A percentile compares a stretch with the other conserved stretches of the same genome.
phyloP scores from a whole-genome alignment of 148 eudicot species.

The Camellia lanceoleosa region DNA sequence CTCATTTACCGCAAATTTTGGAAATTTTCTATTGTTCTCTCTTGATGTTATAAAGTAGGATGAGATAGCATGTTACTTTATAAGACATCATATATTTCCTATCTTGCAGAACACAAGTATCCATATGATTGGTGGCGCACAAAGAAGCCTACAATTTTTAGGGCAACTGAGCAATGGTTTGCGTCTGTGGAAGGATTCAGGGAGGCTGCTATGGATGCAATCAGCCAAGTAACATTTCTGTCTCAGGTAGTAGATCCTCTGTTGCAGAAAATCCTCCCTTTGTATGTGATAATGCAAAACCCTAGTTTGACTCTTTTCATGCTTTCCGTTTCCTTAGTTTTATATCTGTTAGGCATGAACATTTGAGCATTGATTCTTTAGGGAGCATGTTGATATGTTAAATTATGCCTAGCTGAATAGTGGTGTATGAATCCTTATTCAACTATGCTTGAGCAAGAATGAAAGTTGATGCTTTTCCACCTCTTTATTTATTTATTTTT shows the following conservation, averaged over 20 bases:
- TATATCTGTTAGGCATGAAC: neutral
- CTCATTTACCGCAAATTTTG: neutral
- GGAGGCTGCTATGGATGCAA: constrained; percentile 75
- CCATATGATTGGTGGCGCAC: constrained; percentile 97
- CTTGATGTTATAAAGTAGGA: constrained; percentile 1
- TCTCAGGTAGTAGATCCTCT: too few relatives aligned
- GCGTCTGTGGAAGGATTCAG: constrained; percentile 98
- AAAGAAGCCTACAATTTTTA: constrained; percentile 92
- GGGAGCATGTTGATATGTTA: neutral
- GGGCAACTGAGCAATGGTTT: constrained; percentile 99
- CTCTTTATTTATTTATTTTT: neutral
- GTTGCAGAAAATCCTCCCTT: neutral
- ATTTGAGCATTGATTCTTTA: neutral
- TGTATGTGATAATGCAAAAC: neutral
- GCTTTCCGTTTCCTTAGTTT: neutral
- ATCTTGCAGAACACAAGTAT: constrained; percentile 76
- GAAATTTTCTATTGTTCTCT: neutral
- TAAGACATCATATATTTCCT: constrained; percentile 9
- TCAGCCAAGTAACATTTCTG: constrained; percentile 45
- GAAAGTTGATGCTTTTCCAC: neutral
- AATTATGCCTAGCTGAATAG: constrained; percentile 2
- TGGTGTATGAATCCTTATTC: neutral
- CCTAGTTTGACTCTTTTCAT: neutral
- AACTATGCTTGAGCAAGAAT: neutral
- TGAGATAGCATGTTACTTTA: constrained; percentile 5